phyloP scores from a whole-genome alignment of 192 early-diverging fungal genomes.

The Linnemannia exigua region DNA sequence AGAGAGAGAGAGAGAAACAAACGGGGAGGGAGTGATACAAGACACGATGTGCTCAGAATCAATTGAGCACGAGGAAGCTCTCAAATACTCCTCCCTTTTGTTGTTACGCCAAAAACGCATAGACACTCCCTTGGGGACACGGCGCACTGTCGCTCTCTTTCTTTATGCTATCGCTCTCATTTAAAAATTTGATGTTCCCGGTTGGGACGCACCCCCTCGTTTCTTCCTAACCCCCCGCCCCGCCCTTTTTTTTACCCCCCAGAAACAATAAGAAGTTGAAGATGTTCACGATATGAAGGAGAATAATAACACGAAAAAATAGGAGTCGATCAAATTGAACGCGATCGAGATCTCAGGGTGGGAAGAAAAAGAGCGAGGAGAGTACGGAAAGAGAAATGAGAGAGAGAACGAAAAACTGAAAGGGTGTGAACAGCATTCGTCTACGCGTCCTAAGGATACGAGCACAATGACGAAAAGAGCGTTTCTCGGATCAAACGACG shows the following conservation, averaged over 20 bases:
- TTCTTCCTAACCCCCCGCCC: background rate
- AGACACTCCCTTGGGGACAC: background rate
- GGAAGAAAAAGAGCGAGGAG: too few species aligned
- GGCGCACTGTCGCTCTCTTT: background rate
- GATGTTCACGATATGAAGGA: too few species aligned
- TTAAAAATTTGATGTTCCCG: slow-evolving; percentile 5
- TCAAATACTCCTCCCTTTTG: background rate
- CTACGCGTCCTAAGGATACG: too few species aligned
- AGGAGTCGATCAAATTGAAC: too few species aligned
- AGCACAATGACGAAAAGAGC: background rate
- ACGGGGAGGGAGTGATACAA: too few species aligned
- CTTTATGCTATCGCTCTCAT: background rate
- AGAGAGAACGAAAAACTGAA: too few species aligned
- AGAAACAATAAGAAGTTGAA: background rate
- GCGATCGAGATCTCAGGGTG: too few species aligned
- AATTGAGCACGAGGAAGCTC: background rate
- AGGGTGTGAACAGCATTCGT: too few species aligned
- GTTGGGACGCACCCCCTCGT: background rate
- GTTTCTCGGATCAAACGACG: background rate
- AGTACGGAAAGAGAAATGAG: background rate
- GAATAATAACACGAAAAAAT: too few species aligned
- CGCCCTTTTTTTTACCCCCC: background rate
- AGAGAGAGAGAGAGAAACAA: too few species aligned
- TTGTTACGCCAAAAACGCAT: background rate
- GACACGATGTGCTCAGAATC: background rate